phyloP scores from a whole-genome alignment of 2,329 filamentous ascomycete genomes.

The Epichloe glyceriae region DNA sequence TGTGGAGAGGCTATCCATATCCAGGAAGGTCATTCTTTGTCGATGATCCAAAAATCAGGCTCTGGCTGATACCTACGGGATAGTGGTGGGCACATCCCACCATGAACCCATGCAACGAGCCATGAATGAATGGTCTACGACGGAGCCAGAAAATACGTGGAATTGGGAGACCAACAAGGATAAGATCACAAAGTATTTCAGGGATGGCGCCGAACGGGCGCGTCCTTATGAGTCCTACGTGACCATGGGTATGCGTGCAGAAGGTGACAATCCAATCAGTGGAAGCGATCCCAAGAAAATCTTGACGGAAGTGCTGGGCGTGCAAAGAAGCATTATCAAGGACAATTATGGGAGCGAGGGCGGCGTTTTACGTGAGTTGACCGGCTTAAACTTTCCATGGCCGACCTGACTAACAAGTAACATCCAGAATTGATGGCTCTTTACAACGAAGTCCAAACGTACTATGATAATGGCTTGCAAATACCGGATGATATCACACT shows the following conservation, averaged over 20 bases:
- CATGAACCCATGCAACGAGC: slow-evolving; percentile 53
- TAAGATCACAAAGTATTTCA: slow-evolving; percentile 44
- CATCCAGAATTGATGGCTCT: slow-evolving; percentile 45
- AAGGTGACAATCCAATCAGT: slow-evolving; percentile 40
- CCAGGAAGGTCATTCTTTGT: slow-evolving; percentile 46
- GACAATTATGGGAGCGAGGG: slow-evolving; percentile 34
- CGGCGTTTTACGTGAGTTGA: slow-evolving; percentile 24
- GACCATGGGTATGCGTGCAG: slow-evolving; percentile 47
- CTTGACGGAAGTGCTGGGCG: slow-evolving; percentile 39
- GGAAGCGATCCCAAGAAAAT: slow-evolving; percentile 36
- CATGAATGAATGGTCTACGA: slow-evolving; percentile 33
- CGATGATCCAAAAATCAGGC: slow-evolving; percentile 46
- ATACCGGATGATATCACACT: slow-evolving; percentile 50
- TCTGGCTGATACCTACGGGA: slow-evolving; percentile 48
- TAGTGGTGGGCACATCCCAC: slow-evolving; percentile 52
- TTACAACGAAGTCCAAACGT: slow-evolving; percentile 53
- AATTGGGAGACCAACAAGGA: slow-evolving; percentile 43
- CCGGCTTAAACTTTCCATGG: neutral
- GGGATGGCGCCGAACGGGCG: slow-evolving; percentile 39
- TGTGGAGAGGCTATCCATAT: slow-evolving; percentile 41
- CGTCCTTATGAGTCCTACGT: slow-evolving; percentile 45
- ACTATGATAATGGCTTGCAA: slow-evolving; percentile 45
- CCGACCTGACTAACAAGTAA: neutral
- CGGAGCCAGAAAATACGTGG: slow-evolving; percentile 37
- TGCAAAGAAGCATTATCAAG: slow-evolving; percentile 40